Evolutionary conservation across 805 yeast genomes (phyloP).

Genomic region (Grigorovia jiainica): DNA sequence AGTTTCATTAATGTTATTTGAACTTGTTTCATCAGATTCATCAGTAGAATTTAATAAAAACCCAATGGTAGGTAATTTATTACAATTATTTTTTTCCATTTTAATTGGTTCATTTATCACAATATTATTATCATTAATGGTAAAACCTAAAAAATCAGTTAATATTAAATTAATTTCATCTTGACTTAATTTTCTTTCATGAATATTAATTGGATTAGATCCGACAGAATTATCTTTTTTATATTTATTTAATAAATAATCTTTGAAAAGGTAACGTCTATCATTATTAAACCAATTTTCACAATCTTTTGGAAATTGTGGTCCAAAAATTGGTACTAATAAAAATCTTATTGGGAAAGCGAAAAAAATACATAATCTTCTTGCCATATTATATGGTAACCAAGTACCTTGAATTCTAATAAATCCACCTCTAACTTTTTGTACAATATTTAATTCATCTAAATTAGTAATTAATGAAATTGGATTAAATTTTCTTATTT

Average conservation of each 20-base stretch:
- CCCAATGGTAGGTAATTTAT: neutral
- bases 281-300: conserved; percentile 8
- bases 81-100: neutral
- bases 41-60: neutral
- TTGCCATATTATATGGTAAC: conserved; percentile 67
- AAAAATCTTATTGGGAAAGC: conserved; percentile 71
- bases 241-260: neutral
- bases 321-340: conserved; percentile 73
- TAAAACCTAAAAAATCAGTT: neutral
- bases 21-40: neutral
- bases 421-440: conserved; percentile 84
- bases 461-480: conserved; percentile 7
- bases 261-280: neutral
- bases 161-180: neutral
- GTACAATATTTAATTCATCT: conserved; percentile 22
- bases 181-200: neutral
- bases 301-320: conserved; percentile 39
- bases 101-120: neutral
- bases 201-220: too few species aligned
- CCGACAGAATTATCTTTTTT: neutral
- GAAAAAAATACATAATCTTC: conserved; percentile 57
- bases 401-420: conserved; percentile 92
- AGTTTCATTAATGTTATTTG: too few species aligned
- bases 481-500: neutral
- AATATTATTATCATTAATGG: neutral